Evolutionary conservation across 192 early-diverging fungal genomes (phyloP).

Genomic region (Rhizophagus sp.): DNA sequence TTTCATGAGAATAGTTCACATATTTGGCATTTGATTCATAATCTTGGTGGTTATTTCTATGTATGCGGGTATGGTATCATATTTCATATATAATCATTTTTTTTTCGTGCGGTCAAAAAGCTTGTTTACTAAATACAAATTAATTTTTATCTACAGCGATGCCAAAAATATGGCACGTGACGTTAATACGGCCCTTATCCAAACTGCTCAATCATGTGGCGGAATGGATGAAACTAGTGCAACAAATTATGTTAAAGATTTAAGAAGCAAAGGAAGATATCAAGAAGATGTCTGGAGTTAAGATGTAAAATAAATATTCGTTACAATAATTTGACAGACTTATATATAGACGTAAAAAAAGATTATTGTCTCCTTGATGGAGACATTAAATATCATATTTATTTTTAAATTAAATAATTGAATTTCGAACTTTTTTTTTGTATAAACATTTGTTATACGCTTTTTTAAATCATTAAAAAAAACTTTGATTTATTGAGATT

Average conservation of each 20-base stretch:
- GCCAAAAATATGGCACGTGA: conserved; percentile 97
- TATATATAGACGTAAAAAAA: background rate
- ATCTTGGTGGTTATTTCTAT: conserved; percentile 78
- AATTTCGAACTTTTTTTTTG: too few relatives aligned
- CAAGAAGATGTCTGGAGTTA: conserved; percentile 96
- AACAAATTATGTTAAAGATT: conserved; percentile 79
- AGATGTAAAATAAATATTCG: background rate
- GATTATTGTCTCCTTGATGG: background rate
- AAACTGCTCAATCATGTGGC: conserved; percentile 69
- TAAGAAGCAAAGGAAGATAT: conserved; percentile 79
- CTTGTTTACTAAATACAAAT: background rate
- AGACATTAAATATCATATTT: background rate
- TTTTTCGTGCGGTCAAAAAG: background rate
- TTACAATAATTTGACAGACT: background rate
- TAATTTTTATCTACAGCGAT: conserved; percentile 53
- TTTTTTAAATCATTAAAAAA: background rate
- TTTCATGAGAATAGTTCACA: conserved; percentile 70
- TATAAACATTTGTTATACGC: too few relatives aligned
- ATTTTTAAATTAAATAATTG: too few relatives aligned
- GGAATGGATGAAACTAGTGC: conserved; percentile 68
- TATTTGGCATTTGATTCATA: conserved; percentile 82
- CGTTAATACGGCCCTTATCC: conserved; percentile 67
- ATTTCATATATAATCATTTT: background rate
- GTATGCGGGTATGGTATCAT: conserved; percentile 63
- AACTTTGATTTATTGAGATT: background rate